Conservation (phyloP, 139 green algal genomes). For the Trebouxia sp. region DNA sequence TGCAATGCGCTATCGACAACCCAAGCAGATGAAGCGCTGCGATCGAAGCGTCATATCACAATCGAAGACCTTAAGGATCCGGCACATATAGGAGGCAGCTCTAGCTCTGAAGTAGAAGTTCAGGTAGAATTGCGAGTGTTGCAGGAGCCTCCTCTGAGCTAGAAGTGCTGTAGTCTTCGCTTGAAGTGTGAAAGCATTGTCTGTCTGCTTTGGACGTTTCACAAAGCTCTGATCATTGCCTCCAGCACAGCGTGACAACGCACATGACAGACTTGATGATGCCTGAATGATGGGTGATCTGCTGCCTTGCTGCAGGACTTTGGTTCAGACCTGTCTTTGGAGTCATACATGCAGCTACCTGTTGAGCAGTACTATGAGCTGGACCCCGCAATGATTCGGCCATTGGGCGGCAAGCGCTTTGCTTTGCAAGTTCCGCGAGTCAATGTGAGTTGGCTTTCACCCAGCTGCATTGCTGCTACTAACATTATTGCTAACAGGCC, state of each 20-base stretch:
- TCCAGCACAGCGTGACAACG: no score
- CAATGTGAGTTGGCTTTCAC: slow-evolving; percentile 48
- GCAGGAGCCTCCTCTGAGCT: not conserved
- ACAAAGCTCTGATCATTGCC: no score
- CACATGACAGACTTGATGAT: no score
- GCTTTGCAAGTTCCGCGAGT: slow-evolving; percentile 56
- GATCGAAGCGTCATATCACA: not conserved
- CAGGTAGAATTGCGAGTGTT: not conserved
- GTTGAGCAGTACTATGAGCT: slow-evolving; percentile 73
- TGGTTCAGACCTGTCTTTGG: slow-evolving; percentile 34
- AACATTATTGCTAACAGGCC: not conserved
- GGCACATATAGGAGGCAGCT: slow-evolving; percentile 24
- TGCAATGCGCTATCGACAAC: not conserved
- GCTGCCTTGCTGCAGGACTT: slow-evolving; percentile 25
- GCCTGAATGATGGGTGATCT: no score
- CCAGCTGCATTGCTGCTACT: no score
- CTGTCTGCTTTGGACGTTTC: no score
- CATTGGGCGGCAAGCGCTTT: slow-evolving; percentile 57
- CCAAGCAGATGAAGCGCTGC: not conserved
- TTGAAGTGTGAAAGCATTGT: not conserved
- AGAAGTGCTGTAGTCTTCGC: not conserved
- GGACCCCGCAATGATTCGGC: slow-evolving; percentile 59
- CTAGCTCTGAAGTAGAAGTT: not conserved
- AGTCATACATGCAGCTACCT: slow-evolving; percentile 56
- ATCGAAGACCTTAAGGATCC: slow-evolving; percentile 18